Evolutionary conservation across 1,284 basidiomycete species (phyloP), one percentile per base, ranked within the genome.

Genomic region (Pseudozyma sp.): DNA sequence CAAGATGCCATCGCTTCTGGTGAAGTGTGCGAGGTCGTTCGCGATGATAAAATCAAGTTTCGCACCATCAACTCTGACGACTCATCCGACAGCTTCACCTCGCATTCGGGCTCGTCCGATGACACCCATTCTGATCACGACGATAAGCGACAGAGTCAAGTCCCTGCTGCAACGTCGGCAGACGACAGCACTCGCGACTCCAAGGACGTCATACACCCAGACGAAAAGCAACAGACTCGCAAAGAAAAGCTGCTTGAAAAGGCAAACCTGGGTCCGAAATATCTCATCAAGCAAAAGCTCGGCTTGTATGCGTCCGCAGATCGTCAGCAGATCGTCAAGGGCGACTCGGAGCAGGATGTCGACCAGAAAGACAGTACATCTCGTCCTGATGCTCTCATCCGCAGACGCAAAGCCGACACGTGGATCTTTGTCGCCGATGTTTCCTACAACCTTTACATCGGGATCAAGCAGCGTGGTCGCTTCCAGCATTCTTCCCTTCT

Each of bases 401-500:
- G 62, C n/a, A 44, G 56, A 11, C 45, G 56, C 19, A 65, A 67
- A 50, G 63, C 68, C 7, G 66, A 73, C 34, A 73, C 68, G 1
- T 72, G 72, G 72, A 75, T 78, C 49, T 78, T 72, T 55, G 76
- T 78, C 13, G 63, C 69, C 10, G 68, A 76, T 19, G 54, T 71
- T 9, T 60, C 66, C 8, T 66, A 67, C 56, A 70, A 78, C 48
- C 54, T 78, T 19, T 78, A 76, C 45, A 61, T 78, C 40, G 76
- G 76, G 35, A 69, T 76, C 59, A 78, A 78, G 68, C 68, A 69
- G 54, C 66, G 69, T 11, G 76, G 76, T 33, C 71, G 65, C 1
- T 78, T 76, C 59, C 76, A 76, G 52, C 76, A 76, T 40, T 76
- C 73, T 7, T 76, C 73, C 7, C 65, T 78, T 16, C 64, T 78